Conservation (phyloP, 1,139 yeast genomes). For the Nadsonia commutata region DNA sequence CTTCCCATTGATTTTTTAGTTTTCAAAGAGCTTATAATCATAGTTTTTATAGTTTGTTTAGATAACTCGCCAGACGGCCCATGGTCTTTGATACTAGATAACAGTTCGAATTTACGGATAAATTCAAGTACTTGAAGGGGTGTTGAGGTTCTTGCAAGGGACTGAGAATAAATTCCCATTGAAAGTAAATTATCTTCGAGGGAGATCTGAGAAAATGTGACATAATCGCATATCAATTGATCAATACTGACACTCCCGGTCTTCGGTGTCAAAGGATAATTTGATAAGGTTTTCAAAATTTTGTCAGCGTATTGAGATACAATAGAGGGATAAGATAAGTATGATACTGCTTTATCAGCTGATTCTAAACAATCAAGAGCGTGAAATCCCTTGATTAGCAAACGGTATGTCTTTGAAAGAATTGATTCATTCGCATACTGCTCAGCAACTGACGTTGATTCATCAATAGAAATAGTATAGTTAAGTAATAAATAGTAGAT, state of each 20-base stretch:
- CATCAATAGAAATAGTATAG: conserved; percentile 11
- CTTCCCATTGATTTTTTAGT: background rate
- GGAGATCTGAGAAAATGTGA: conserved; percentile 11
- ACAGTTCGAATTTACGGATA: background rate
- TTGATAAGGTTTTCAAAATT: conserved; percentile 11
- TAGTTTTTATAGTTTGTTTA: background rate
- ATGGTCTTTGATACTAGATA: background rate
- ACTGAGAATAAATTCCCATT: conserved; percentile 1
- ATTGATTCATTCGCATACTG: conserved; percentile 19
- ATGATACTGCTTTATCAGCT: conserved; percentile 11
- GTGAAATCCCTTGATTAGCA: conserved; percentile 16
- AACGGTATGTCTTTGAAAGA: conserved; percentile 14
- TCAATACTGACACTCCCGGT: conserved; percentile 1
- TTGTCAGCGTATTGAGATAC: conserved; percentile 13
- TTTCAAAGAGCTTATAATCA: background rate
- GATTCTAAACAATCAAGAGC: conserved; percentile 12
- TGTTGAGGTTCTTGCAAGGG: background rate
- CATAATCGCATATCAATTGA: conserved; percentile 11
- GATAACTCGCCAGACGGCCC: background rate
- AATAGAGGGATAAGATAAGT: conserved; percentile 14
- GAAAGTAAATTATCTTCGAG: conserved; percentile 9
- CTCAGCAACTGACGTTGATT: conserved; percentile 14
- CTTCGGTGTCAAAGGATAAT: conserved; percentile 3
- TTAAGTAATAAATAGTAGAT: conserved; percentile 19
- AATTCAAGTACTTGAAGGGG: background rate